Base-by-base conservation (phyloP, 2,329 filamentous ascomycete species). In the Westerdykella sp. region DNA sequence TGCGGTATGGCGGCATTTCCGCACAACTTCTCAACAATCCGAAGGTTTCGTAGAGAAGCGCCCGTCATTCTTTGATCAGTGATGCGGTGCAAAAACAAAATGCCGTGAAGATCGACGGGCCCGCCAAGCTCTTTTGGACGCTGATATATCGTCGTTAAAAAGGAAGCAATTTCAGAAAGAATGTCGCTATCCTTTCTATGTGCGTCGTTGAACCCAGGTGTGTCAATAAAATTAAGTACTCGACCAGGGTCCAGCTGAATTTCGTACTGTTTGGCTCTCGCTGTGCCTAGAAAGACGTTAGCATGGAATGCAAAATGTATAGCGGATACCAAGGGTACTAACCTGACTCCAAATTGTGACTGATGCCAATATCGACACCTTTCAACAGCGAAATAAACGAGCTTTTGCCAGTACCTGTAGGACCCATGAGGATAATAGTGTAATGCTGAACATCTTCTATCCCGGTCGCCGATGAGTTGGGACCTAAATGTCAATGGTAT, bases 161-260 rank as follows among this genome's bases (percentile, higher is more conserved):
- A 65, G 4, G 54, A 53, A 0, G 69, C 68, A 21, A 75, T 68
- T 34, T 69, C 57, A n/a, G 57, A 39, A 1, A 76, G 62, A 1
- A 75, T 66, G 25, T 75, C 71, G 6, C 66, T 61, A 42, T 76
- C 73, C 5, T 64, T 64, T 11, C 67, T 51, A 37, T 60, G 52
- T 0, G 70, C 74, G 42, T 75, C 72, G 23, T 72, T 65, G 47
- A 76, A 75, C 1, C 73, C 73, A 0, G 73, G 72, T 0, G 72
- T 75, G 47, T 75, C 73, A 45, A 74, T 63, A 12, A 73, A 53
- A 25, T 37, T 34, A 21, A 34, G 23, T 6, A 41, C 22, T 14
- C 16, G 25, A 12, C 32, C 37, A 2, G 16, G 34, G 23, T 41
- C 18, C 18, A 21, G 31, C 2, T 23, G 28, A 4, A 47, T 43